Evolutionary conservation across 768 basidiomycete species (phyloP).

Genomic region (Cystoderma amianthinum): DNA sequence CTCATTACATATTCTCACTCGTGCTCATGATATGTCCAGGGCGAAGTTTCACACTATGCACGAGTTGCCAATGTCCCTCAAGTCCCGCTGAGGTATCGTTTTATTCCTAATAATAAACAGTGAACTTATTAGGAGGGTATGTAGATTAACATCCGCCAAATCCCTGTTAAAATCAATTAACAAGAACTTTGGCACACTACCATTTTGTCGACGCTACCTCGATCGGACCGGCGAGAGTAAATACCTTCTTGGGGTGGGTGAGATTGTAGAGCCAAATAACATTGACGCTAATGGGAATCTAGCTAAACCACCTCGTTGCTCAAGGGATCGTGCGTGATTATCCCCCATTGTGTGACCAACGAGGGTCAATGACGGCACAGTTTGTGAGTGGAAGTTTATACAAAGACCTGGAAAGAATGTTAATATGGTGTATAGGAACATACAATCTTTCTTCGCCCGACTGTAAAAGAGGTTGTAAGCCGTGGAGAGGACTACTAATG

Average conservation of each 20-base stretch:
- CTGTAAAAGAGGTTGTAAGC: conserved; percentile 79
- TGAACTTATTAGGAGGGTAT: no score
- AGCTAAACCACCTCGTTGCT: conserved; percentile 87
- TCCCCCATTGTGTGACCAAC: conserved; percentile 83
- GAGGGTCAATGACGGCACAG: conserved; percentile 91
- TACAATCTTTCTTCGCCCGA: conserved; percentile 79
- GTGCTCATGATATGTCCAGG: no score
- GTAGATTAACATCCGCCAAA: conserved; percentile 78
- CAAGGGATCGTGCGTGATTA: conserved; percentile 90
- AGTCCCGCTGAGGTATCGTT: conserved; percentile 76
- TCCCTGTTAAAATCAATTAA: conserved; percentile 82
- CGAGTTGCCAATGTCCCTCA: conserved; percentile 61
- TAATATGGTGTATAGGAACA: conserved; percentile 51
- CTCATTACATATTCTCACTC: no score
- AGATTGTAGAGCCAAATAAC: neutral
- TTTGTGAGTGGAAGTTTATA: conserved; percentile 42
- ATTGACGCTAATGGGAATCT: conserved; percentile 1
- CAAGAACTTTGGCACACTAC: conserved; percentile 89
- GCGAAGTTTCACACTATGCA: conserved; percentile 93
- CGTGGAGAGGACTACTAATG: conserved; percentile 81
- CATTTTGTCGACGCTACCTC: conserved; percentile 93
- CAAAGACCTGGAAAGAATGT: neutral
- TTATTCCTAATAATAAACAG: no score
- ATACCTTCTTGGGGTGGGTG: conserved; percentile 85
- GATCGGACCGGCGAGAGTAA: conserved; percentile 90